These are phyloP conservation scores for Podosphaera xanthii DNA, from an alignment of 2,329 filamentous ascomycete species.

Conservation along the genomic window DNA sequence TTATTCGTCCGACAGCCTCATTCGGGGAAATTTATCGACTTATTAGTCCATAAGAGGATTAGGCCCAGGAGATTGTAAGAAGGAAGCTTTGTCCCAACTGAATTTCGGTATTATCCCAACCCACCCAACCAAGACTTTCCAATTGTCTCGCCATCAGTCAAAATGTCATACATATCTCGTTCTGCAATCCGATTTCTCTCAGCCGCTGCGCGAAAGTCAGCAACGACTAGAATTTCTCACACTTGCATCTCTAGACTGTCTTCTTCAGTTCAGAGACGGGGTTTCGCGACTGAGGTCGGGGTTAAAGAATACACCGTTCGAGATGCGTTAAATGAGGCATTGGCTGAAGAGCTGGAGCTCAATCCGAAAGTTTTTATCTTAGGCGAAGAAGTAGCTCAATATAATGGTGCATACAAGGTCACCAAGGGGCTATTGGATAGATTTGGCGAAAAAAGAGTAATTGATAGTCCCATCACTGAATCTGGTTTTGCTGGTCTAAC, in stretches of 20 bases:
- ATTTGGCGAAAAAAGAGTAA: slow-evolving; percentile 92
- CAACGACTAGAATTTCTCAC: slow-evolving; percentile 26
- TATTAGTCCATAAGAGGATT: background rate
- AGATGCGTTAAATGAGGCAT: slow-evolving; percentile 91
- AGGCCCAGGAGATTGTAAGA: background rate
- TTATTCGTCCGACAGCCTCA: no score
- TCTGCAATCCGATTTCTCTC: slow-evolving; percentile 39
- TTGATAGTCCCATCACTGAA: slow-evolving; percentile 96
- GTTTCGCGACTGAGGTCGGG: slow-evolving; percentile 22
- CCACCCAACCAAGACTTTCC: background rate
- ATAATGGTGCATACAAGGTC: slow-evolving; percentile 99
- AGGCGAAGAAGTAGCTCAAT: slow-evolving; percentile 97
- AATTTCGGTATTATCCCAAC: background rate
- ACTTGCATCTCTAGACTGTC: slow-evolving; percentile 19
- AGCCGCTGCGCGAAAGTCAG: slow-evolving; percentile 24
- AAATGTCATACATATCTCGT: slow-evolving; percentile 33
- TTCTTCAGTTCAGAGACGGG: slow-evolving; percentile 15
- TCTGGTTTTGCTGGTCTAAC: slow-evolving; percentile 86
- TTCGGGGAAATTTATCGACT: background rate
- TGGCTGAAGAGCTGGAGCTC: slow-evolving; percentile 86
- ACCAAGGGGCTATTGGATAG: slow-evolving; percentile 93
- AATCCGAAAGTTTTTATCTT: slow-evolving; percentile 92
- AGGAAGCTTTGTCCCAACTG: background rate
- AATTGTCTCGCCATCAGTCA: slow-evolving; percentile 7
- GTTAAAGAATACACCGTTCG: slow-evolving; percentile 88